These are phyloP conservation scores for Phytopythium cucurbitacearum DNA, from an alignment of 352 stramenopile genomes.

Conservation along the genomic window DNA sequence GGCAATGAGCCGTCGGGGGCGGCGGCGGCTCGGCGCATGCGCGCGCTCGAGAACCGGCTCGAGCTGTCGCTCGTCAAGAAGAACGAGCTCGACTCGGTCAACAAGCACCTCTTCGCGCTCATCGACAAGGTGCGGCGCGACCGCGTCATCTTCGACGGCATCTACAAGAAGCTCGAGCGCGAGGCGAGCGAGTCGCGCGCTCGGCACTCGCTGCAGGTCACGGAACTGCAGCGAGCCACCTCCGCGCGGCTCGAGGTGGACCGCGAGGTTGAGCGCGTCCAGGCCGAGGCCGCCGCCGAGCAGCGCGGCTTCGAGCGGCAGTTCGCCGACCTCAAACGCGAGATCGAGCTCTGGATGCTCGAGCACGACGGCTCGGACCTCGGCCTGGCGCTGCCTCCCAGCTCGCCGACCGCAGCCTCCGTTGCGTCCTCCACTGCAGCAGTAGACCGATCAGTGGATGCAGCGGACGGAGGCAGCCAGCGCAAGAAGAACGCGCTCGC, in stretches of 20 bases:
- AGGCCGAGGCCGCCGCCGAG: constrained; percentile 42
- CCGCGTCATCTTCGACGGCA: constrained; percentile 73
- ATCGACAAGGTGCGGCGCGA: constrained; percentile 70
- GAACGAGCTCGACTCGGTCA: constrained; percentile 80
- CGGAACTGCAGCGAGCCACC: constrained; percentile 38
- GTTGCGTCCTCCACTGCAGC: no score
- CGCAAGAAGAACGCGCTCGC: constrained; percentile 33
- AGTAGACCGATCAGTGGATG: no score
- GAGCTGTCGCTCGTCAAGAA: constrained; percentile 75
- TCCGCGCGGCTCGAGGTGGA: constrained; percentile 42
- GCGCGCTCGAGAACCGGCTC: constrained; percentile 64
- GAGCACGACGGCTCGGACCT: constrained; percentile 26
- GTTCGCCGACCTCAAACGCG: constrained; percentile 54
- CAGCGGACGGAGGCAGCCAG: no score
- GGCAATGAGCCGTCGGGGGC: constrained; percentile 23
- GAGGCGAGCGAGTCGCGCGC: constrained; percentile 51
- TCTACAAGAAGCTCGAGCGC: constrained; percentile 84
- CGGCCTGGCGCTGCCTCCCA: constrained; percentile 1
- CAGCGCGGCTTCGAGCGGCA: constrained; percentile 57
- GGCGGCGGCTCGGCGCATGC: constrained; percentile 39
- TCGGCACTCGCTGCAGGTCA: constrained; percentile 37
- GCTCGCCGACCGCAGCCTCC: neutral
- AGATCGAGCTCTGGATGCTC: constrained; percentile 45
- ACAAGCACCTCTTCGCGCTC: constrained; percentile 67
- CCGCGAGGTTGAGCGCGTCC: constrained; percentile 43